Evolutionary conservation across 140 eudicot genomes (phyloP), one percentile per base, ranked within the genome.

Genomic region (Senecio squalidus): DNA sequence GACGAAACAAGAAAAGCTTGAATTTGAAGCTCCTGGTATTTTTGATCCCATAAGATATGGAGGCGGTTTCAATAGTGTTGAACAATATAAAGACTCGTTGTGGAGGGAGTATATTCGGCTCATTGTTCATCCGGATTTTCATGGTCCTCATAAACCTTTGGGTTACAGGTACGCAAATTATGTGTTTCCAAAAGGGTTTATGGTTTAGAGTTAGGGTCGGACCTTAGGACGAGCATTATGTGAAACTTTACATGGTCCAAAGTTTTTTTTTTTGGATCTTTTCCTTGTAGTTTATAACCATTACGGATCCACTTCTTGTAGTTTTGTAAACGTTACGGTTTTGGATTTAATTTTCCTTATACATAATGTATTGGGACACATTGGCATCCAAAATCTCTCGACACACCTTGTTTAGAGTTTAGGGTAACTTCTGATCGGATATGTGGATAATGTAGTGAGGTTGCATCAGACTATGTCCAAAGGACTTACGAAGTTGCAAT

Each of bases 31-130:
- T 21, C 74, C 55, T 43, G 52, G 66, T 18, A 76, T 72, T 38
- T 62, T 69, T 4, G 78, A 78, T 36, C 90, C 85, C 45, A 65
- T 78, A 4, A 64, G 78, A 55, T 72, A 48, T 6, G 59, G 78
- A 9, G 41, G 24, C 4, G 45, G 77, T 23, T 20, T 61, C 64
- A 63, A 55, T 23, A 5, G 21, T 7, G 53, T 4, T 40, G 20
- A 43, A 16, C 10, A 24, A 21, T 17, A 44, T 17, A 62, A 71
- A 62, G 65, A 62, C 20, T 30, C 7, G 52, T 30, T 54, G 64
- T 71, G 70, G 65, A 62, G 76, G 53, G 70, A 71, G 41, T 54
- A 30, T 62, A 65, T 71, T 24, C 70, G 70, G 4, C 76, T 71
- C 53, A 62, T 62, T 5, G 66, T 62, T 7, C 70, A 71, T 45